Evolutionary conservation across 1,139 yeast genomes (phyloP), one percentile per base, ranked within the genome.

Genomic region (Lizanozyma gosingica): DNA sequence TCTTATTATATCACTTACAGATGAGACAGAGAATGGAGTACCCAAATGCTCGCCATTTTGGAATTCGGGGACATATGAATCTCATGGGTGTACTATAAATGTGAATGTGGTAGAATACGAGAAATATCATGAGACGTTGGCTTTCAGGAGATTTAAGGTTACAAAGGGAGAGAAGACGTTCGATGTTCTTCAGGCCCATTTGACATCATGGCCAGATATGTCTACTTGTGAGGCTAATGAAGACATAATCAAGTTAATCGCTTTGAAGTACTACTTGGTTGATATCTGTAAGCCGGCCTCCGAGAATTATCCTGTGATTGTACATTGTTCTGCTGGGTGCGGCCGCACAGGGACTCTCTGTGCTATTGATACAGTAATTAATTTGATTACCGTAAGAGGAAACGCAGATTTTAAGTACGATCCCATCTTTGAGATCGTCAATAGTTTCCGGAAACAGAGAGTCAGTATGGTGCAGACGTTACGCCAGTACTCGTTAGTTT

Each of bases 271-370:
- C 17, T 40, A 40, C 22, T 39, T 49, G n/a, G 38, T 47, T 22
- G 29, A 22, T 22, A 22, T 22, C 35, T 45, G 33, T 53, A 40
- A 45, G 45, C 35, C 39, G 45, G 35, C 32, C 48, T 41, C 47
- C 18, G 18, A 38, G 16, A 51, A 49, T 15, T 56, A 52, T 42
- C 81, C 84, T 1, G 63, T 81, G 1, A 59, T 84, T 22, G 85
- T 85, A 8, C 95, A 87, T 57, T 86, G 96, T 57, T 80, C 90
- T 3, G 95, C 96, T 0, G 96, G 96, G 0, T 86, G 95, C 60
- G 96, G 96, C 2, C 73, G 96, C 48, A 86, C 95, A 0, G 95
- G 96, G 2, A 85, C 90, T 0, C 83, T 85, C 47, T 81, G 88
- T 43, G 73, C 94, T 0, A 70, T 84, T 34, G 95, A 86, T 58